phyloP scores from a whole-genome alignment of 2,329 filamentous ascomycete species.

The Didymella exigua region DNA sequence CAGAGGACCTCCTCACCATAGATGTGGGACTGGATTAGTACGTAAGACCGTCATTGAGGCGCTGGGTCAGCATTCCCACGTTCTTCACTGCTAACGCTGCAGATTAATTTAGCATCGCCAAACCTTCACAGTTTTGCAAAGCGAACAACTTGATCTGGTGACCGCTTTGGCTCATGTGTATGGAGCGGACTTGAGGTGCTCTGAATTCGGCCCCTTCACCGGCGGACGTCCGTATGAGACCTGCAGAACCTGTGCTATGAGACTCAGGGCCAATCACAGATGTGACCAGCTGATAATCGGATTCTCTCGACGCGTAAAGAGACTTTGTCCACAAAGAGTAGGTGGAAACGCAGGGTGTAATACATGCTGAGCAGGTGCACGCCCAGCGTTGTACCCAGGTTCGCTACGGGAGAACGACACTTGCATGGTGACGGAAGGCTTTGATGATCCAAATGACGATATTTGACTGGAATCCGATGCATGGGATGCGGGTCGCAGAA shows the following conservation, averaged over 20 bases:
- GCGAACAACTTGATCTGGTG: background rate
- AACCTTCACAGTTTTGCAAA: background rate
- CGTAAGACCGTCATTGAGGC: background rate
- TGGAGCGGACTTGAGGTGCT: background rate
- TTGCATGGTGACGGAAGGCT: background rate
- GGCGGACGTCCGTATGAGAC: background rate
- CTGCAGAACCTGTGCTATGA: background rate
- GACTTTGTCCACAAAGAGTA: background rate
- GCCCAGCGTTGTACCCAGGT: constrained; percentile 2
- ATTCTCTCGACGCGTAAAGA: background rate
- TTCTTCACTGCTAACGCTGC: background rate
- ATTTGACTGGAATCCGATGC: background rate
- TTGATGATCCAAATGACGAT: background rate
- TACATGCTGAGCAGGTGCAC: background rate
- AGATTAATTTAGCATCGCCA: background rate
- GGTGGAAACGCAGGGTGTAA: background rate
- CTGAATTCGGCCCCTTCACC: background rate
- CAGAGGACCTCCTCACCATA: background rate
- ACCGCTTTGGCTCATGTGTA: background rate
- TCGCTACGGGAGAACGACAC: background rate
- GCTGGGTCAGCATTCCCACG: background rate
- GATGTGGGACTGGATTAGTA: background rate
- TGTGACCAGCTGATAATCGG: background rate
- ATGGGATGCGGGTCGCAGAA: background rate
- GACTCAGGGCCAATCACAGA: background rate